phyloP scores from a whole-genome alignment of 2,329 filamentous ascomycete species.

The Nigrospora oryzae region DNA sequence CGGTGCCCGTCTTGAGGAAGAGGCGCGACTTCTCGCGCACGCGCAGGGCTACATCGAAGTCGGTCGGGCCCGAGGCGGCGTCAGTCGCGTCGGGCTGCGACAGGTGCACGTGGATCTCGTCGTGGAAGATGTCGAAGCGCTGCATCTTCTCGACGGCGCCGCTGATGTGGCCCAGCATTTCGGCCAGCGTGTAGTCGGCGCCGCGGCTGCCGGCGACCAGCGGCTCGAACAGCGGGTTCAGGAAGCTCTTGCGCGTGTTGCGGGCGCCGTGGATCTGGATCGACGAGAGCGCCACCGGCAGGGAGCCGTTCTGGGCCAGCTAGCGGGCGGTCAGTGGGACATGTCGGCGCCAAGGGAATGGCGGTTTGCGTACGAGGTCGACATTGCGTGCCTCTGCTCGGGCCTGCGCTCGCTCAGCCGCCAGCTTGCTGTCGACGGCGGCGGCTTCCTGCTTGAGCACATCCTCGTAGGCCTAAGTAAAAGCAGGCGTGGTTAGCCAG shows the following conservation, averaged over 20 bases:
- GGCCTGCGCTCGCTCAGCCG: conserved; percentile 11
- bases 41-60: conserved; percentile 72
- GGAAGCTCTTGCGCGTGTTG: conserved; percentile 76
- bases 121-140: conserved; percentile 78
- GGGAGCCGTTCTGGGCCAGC: conserved; percentile 74
- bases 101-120: conserved; percentile 73
- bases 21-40: conserved; percentile 75
- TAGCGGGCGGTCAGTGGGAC: conserved; percentile 19
- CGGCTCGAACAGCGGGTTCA: conserved; percentile 73
- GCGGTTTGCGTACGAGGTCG: conserved; percentile 46
- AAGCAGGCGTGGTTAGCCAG: neutral
- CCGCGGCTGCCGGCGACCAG: conserved; percentile 62
- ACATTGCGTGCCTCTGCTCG: conserved; percentile 53
- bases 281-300: conserved; percentile 81
- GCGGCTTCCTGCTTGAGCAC: conserved; percentile 18
- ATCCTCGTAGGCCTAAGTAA: conserved; percentile 18
- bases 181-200: conserved; percentile 66
- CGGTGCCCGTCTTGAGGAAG: conserved; percentile 87
- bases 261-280: conserved; percentile 75
- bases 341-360: conserved; percentile 5
- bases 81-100: conserved; percentile 65
- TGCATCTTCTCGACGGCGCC: conserved; percentile 50
- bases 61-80: conserved; percentile 61
- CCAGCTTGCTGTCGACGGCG: conserved; percentile 17
- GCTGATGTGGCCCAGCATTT: conserved; percentile 48